phyloP scores from a whole-genome alignment of 805 yeast genomes.

The Sugiyamaella qingdaonensis region DNA sequence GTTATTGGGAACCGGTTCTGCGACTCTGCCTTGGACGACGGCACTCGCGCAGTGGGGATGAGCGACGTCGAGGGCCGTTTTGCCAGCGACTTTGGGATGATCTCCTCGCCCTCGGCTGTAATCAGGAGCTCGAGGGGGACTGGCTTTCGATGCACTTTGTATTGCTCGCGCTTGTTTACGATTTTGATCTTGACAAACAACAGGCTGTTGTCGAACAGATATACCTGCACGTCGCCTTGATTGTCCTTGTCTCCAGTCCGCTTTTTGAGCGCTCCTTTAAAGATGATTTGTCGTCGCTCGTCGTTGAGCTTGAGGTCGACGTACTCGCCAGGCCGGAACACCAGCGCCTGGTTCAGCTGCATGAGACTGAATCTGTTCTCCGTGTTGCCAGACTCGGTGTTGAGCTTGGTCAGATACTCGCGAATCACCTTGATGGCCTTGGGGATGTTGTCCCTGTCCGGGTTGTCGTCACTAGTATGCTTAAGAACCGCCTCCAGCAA shows the following conservation, averaged over 20 bases:
- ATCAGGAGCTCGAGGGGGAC: slow-evolving; percentile 34
- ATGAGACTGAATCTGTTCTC: slow-evolving; percentile 88
- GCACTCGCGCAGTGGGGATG: slow-evolving; percentile 26
- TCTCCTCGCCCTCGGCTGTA: slow-evolving; percentile 70
- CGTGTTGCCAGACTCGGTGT: slow-evolving; percentile 87
- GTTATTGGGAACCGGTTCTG: slow-evolving; percentile 41
- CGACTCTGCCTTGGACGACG: slow-evolving; percentile 21
- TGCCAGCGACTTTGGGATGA: slow-evolving; percentile 46
- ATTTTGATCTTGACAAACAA: slow-evolving; percentile 80
- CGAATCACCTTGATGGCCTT: slow-evolving; percentile 73
- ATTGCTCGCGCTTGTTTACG: slow-evolving; percentile 85
- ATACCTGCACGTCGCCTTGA: slow-evolving; percentile 78
- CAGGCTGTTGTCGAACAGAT: slow-evolving; percentile 82
- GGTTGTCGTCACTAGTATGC: slow-evolving; percentile 68
- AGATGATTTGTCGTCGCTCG: slow-evolving; percentile 72
- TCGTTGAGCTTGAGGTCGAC: slow-evolving; percentile 81
- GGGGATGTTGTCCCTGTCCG: slow-evolving; percentile 64
- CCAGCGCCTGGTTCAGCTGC: slow-evolving; percentile 77
- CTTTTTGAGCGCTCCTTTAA: slow-evolving; percentile 71
- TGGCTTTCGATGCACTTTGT: slow-evolving; percentile 77
- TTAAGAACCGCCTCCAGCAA: slow-evolving; percentile 78
- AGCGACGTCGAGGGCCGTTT: slow-evolving; percentile 29
- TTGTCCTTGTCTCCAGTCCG: slow-evolving; percentile 68
- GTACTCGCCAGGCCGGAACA: slow-evolving; percentile 75
- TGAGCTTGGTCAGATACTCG: slow-evolving; percentile 70